Conservation (phyloP, 495 filamentous ascomycete genomes). For the Aspergillus funiculosus region DNA sequence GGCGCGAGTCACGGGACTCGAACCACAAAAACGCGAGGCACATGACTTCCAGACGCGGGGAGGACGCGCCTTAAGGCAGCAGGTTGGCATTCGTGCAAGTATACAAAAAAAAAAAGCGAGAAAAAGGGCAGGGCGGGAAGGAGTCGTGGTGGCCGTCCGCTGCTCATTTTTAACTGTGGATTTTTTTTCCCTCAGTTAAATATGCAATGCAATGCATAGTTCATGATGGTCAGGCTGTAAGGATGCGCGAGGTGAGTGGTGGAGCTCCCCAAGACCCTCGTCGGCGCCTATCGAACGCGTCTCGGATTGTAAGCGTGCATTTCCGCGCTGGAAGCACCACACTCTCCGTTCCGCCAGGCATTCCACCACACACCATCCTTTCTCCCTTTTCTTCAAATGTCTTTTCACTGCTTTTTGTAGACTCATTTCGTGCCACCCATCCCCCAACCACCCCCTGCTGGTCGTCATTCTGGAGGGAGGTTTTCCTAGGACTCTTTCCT, state of each 20-base stretch:
- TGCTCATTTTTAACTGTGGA: background rate
- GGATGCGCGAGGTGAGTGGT: conserved; percentile 26
- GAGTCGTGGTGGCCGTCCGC: background rate
- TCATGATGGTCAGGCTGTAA: conserved; percentile 12
- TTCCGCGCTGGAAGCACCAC: conserved; percentile 41
- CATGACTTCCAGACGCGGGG: conserved; percentile 17
- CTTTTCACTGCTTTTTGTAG: conserved; percentile 23
- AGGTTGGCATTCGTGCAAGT: too few relatives aligned
- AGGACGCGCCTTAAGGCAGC: conserved; percentile 19
- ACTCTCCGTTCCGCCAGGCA: conserved; percentile 34
- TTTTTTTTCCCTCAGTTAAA: background rate
- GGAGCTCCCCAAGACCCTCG: conserved; percentile 28
- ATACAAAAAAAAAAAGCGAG: background rate
- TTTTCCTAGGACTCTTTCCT: conserved; percentile 18
- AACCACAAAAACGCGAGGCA: conserved; percentile 21
- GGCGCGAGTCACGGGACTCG: conserved; percentile 23
- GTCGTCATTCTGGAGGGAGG: conserved; percentile 16
- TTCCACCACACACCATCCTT: conserved; percentile 37
- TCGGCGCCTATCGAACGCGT: conserved; percentile 47
- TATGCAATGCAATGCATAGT: conserved; percentile 17
- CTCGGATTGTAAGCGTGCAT: conserved; percentile 46
- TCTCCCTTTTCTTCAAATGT: conserved; percentile 33
- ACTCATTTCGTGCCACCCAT: conserved; percentile 18
- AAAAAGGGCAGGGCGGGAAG: background rate
- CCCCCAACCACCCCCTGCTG: too few relatives aligned